phyloP scores from a whole-genome alignment of 2,329 filamentous ascomycete genomes.

The Colletotrichum zoysiae region DNA sequence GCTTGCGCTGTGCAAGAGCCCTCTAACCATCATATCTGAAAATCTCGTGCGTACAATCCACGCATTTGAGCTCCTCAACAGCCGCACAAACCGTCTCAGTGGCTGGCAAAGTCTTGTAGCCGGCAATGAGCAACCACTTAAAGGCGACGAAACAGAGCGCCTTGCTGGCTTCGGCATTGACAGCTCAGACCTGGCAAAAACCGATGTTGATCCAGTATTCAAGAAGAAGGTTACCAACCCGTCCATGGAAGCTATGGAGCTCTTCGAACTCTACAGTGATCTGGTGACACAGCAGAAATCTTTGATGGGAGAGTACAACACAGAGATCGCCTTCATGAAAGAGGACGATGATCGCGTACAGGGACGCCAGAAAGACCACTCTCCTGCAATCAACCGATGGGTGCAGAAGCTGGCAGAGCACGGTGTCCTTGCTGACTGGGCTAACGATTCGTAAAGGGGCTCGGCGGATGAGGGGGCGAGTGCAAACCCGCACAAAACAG shows the following conservation, averaged over 20 bases:
- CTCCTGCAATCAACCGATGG: conserved; percentile 76
- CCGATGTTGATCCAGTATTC: conserved; percentile 36
- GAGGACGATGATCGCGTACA: conserved; percentile 66
- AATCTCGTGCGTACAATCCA: conserved; percentile 59
- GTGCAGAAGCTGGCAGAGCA: conserved; percentile 76
- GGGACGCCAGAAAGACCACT: conserved; percentile 75
- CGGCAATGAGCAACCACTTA: conserved; percentile 42
- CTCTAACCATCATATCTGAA: conserved; percentile 64
- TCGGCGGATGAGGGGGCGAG: background rate
- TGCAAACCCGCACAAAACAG: background rate
- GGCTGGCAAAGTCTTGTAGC: conserved; percentile 24
- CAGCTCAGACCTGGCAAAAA: conserved; percentile 45
- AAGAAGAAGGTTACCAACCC: conserved; percentile 26
- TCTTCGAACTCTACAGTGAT: conserved; percentile 53
- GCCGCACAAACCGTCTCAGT: conserved; percentile 50
- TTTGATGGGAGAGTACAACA: conserved; percentile 60
- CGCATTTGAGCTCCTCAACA: conserved; percentile 54
- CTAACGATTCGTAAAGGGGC: conserved; percentile 35
- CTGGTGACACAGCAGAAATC: conserved; percentile 57
- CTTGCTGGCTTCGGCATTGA: conserved; percentile 51
- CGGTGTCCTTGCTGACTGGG: conserved; percentile 65
- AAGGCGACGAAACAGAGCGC: conserved; percentile 43
- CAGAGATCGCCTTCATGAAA: conserved; percentile 59
- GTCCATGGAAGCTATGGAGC: conserved; percentile 43
- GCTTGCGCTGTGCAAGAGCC: conserved; percentile 78